Evolutionary conservation across 345 rosid genomes (phyloP).

Genomic region (Eucalyptus shirleyi): DNA sequence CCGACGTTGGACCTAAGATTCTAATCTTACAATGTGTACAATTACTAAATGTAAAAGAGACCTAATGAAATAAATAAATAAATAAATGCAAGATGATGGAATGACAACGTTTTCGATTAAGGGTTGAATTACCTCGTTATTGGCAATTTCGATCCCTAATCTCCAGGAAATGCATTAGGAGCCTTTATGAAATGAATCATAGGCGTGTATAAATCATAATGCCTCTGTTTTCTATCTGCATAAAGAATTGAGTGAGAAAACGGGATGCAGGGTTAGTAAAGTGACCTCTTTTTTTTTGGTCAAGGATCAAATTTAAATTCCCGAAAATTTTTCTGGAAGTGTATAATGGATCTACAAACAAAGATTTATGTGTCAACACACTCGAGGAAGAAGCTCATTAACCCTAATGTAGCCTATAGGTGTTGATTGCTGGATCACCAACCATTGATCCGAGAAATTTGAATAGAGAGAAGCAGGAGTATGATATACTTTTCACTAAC

Average conservation of each 20-base stretch:
- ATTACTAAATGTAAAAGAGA: not conserved
- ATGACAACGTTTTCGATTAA: not conserved
- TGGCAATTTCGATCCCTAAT: not conserved
- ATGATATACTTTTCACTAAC: not conserved
- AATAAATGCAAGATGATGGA: not conserved
- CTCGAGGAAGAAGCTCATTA: not conserved
- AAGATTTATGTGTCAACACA: not conserved
- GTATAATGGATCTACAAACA: not conserved
- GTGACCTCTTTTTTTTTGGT: not conserved
- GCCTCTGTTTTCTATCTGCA: too few relatives aligned
- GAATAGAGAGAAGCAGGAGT: not conserved
- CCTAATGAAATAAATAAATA: not conserved
- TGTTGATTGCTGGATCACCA: not conserved
- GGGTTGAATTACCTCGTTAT: not conserved
- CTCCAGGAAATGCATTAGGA: not conserved
- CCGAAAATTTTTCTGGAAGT: not conserved
- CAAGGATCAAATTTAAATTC: not conserved
- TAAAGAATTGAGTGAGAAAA: not conserved
- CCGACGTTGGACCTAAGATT: not conserved
- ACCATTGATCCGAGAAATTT: not conserved
- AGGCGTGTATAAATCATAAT: too few relatives aligned
- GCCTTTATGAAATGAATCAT: too few relatives aligned
- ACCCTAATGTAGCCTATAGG: not conserved
- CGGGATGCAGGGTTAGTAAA: not conserved
- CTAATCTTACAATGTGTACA: not conserved